Evolutionary conservation across 257 asterid genomes (phyloP).

Genomic region (Lycium ferocissimum): DNA sequence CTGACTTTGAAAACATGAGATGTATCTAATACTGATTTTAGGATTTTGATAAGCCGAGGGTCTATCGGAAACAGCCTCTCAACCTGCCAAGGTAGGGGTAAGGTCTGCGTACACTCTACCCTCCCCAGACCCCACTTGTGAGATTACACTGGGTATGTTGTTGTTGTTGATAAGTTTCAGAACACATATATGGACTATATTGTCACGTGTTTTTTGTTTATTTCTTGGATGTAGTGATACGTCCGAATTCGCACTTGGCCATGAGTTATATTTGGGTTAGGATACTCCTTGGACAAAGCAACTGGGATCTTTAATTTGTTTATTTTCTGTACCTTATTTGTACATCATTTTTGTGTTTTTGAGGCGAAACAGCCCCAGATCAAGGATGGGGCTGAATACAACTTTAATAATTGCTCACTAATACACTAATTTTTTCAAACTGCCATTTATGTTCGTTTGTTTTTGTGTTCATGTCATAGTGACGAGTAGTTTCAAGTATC

Average conservation of each 20-base stretch:
- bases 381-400: neutral
- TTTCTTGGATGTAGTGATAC: neutral
- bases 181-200: neutral
- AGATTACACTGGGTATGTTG: too few relatives aligned
- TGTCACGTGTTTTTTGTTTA: neutral
- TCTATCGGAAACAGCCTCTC: too few relatives aligned
- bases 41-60: constrained; percentile 11
- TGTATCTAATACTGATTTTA: neutral
- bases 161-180: neutral
- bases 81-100: too few relatives aligned
- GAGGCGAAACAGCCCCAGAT: constrained; percentile 7
- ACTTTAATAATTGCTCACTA: constrained; percentile 2
- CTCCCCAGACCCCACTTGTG: too few relatives aligned
- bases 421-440: neutral
- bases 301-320: constrained; percentile 14
- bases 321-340: neutral
- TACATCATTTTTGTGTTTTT: constrained; percentile 12
- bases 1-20: neutral
- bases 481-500: too few relatives aligned
- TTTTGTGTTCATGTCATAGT: constrained; percentile 11
- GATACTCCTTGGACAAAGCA: constrained; percentile 12
- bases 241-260: neutral
- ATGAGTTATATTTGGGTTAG: neutral
- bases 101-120: too few relatives aligned
- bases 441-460: neutral